Evolutionary conservation across 345 rosid species (phyloP).

Genomic region (Populus tremula): DNA sequence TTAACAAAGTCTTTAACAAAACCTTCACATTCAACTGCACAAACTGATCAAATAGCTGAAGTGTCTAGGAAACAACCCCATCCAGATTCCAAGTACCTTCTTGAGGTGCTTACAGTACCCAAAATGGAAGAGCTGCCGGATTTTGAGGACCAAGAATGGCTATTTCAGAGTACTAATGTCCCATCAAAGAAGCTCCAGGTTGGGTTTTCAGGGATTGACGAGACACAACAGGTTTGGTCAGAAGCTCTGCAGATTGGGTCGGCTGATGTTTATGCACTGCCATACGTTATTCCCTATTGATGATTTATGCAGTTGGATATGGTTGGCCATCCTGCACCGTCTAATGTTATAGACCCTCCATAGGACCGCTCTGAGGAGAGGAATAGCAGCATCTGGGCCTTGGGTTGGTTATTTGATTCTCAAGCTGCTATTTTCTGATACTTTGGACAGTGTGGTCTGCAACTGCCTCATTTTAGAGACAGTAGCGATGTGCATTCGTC

Average conservation of each 20-base stretch:
- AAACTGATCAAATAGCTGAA: slow-evolving; percentile 38
- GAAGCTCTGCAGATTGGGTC: slow-evolving; percentile 55
- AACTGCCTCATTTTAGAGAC: slow-evolving; percentile 1
- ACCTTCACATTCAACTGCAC: slow-evolving; percentile 25
- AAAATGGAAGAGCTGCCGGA: slow-evolving; percentile 48
- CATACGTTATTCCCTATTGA: slow-evolving; percentile 75
- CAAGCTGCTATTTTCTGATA: slow-evolving; percentile 17
- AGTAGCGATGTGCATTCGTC: neutral
- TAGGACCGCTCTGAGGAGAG: neutral
- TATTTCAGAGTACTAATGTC: slow-evolving; percentile 31
- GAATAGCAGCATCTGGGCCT: slow-evolving; percentile 14
- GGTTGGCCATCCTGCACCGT: slow-evolving; percentile 6
- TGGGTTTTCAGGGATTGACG: slow-evolving; percentile 28
- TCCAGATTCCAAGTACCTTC: slow-evolving; percentile 61
- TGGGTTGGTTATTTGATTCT: slow-evolving; percentile 7
- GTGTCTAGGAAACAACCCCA: slow-evolving; percentile 54
- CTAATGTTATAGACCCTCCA: neutral
- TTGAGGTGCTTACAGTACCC: slow-evolving; percentile 54
- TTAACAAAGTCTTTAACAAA: slow-evolving; percentile 17
- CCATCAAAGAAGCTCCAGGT: slow-evolving; percentile 33
- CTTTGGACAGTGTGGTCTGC: slow-evolving; percentile 2
- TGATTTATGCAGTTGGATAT: slow-evolving; percentile 10
- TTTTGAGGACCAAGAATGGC: slow-evolving; percentile 62
- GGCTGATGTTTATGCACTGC: slow-evolving; percentile 63
- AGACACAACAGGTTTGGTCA: slow-evolving; percentile 57